These are phyloP conservation scores for Pestalotiopsis sp. DNA, from an alignment of 2,329 filamentous ascomycete species.

Conservation along the genomic window DNA sequence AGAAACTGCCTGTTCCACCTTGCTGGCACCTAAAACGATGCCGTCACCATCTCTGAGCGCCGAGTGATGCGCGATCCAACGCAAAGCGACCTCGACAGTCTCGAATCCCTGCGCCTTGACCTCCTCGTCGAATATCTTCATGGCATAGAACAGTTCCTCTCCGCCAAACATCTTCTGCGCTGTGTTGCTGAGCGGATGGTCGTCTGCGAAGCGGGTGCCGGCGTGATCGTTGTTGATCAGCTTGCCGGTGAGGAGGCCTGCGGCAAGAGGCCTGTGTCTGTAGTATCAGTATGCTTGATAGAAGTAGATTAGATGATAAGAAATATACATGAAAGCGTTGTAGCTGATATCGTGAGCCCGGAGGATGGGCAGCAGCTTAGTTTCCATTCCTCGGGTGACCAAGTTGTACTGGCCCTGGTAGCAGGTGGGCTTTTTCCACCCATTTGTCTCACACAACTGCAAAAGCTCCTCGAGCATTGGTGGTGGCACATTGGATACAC, in stretches of 20 bases:
- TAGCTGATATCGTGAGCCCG: background rate
- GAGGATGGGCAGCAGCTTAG: background rate
- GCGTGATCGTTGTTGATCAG: background rate
- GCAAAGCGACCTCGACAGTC: background rate
- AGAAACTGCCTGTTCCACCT: background rate
- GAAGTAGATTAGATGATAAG: background rate
- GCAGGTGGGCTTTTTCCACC: background rate
- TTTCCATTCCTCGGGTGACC: background rate
- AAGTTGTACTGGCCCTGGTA: background rate
- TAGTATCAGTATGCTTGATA: background rate
- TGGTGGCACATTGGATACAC: background rate
- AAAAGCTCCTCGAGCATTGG: background rate
- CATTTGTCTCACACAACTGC: background rate
- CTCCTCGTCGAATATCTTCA: background rate
- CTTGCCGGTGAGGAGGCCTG: background rate
- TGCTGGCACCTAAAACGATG: background rate
- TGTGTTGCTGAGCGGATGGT: background rate
- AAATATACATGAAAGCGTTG: background rate
- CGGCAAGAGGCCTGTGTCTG: background rate
- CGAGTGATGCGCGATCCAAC: background rate
- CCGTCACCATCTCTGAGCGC: background rate
- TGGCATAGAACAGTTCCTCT: background rate
- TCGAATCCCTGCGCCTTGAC: background rate
- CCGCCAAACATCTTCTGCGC: background rate
- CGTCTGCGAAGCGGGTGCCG: background rate